Evolutionary conservation across 192 early-diverging fungal genomes (phyloP).

Genomic region (Gorgonomyces haynaldii): DNA sequence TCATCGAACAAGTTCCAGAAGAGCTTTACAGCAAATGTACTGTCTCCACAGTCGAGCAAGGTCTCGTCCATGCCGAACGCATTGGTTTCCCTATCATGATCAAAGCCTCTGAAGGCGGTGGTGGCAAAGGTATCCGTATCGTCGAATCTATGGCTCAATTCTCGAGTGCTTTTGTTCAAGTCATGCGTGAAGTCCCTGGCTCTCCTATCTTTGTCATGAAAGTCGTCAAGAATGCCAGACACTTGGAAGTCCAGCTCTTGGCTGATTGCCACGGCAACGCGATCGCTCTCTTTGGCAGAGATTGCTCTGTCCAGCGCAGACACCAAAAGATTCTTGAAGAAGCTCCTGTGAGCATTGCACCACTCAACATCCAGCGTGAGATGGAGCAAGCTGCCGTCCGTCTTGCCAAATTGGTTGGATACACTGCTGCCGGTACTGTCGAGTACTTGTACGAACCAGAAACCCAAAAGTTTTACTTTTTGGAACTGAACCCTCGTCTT

Average conservation of each 20-base stretch:
- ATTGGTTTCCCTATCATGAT: constrained; percentile 99
- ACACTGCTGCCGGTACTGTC: constrained; percentile 90
- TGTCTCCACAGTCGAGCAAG: constrained; percentile 75
- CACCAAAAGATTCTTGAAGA: constrained; percentile 99
- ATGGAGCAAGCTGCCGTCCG: constrained; percentile 98
- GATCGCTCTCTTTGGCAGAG: constrained; percentile 95
- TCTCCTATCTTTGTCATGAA: constrained; percentile 99
- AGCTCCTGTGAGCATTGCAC: constrained; percentile 81
- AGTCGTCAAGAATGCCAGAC: constrained; percentile 85
- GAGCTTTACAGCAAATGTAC: constrained; percentile 71
- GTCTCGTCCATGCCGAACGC: constrained; percentile 66
- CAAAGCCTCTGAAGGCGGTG: constrained; percentile 97
- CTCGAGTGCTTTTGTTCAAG: constrained; percentile 69
- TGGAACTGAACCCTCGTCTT: constrained; percentile 94
- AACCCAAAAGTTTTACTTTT: constrained; percentile 80
- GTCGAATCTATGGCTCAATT: constrained; percentile 68
- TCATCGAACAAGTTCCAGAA: constrained; percentile 59
- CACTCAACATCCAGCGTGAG: constrained; percentile 42
- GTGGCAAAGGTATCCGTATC: constrained; percentile 97
- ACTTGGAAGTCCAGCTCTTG: constrained; percentile 92
- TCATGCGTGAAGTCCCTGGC: constrained; percentile 87
- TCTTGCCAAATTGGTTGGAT: constrained; percentile 86
- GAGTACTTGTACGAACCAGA: constrained; percentile 92
- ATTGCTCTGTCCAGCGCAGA: constrained; percentile 95
- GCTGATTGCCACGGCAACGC: constrained; percentile 97